These are phyloP conservation scores for Sclerotiophoma versabilis DNA, from an alignment of 2,329 filamentous ascomycete species.

Conservation along the genomic window DNA sequence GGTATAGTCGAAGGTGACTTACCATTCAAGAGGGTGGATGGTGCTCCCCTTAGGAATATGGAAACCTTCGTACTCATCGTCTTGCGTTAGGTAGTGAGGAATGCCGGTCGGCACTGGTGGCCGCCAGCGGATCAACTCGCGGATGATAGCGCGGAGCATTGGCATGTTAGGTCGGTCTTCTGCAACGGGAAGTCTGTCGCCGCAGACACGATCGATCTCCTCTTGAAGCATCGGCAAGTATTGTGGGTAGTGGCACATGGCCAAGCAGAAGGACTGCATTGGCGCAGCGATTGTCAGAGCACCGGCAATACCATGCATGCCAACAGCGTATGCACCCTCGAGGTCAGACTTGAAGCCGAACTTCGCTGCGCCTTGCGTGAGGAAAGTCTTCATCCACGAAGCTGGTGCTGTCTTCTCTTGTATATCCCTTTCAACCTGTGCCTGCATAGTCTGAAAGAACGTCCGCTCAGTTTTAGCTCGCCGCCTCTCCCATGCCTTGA, in stretches of 20 bases:
- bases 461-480: conserved; percentile 53
- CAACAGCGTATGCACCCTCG: conserved; percentile 56
- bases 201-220: conserved; percentile 51
- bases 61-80: conserved; percentile 65
- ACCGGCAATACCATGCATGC: conserved; percentile 58
- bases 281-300: conserved; percentile 56
- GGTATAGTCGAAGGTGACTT: conserved; percentile 17
- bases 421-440: conserved; percentile 49
- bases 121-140: conserved; percentile 54
- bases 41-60: conserved; percentile 63
- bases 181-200: conserved; percentile 45
- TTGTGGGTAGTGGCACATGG: conserved; percentile 55
- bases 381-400: conserved; percentile 55
- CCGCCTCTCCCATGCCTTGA: conserved; percentile 55
- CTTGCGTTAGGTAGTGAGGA: conserved; percentile 61
- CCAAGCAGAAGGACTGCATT: conserved; percentile 57
- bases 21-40: conserved; percentile 55
- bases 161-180: conserved; percentile 51
- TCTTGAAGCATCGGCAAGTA: conserved; percentile 52
- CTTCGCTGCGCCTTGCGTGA: conserved; percentile 46
- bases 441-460: conserved; percentile 56
- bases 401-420: conserved; percentile 42
- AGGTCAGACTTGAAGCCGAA: conserved; percentile 54
- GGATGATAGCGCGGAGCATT: conserved; percentile 49
- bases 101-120: conserved; percentile 56